These are phyloP conservation scores for Endoconidiophora polonica DNA, from an alignment of 2,329 filamentous ascomycete genomes.

Conservation along the genomic window DNA sequence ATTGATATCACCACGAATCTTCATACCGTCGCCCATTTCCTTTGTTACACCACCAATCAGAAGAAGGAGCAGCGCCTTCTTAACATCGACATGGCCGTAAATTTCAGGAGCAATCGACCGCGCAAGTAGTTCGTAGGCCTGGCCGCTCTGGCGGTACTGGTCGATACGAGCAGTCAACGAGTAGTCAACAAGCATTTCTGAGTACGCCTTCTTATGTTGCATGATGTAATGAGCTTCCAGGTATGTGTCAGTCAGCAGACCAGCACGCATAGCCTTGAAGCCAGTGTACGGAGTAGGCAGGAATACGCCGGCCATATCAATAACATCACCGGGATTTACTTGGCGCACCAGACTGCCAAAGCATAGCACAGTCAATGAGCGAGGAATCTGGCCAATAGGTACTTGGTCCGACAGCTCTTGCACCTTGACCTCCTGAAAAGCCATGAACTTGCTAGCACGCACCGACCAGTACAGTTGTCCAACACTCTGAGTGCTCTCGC, in stretches of 20 bases:
- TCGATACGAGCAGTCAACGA: slow-evolving; percentile 70
- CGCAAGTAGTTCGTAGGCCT: slow-evolving; percentile 89
- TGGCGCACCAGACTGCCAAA: slow-evolving; percentile 73
- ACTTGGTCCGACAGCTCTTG: slow-evolving; percentile 99
- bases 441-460: slow-evolving; percentile 89
- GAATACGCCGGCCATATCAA: slow-evolving; percentile 91
- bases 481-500: slow-evolving; percentile 76
- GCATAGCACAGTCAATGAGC: slow-evolving; percentile 77
- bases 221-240: slow-evolving; percentile 83
- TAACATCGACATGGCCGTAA: slow-evolving; percentile 89
- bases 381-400: slow-evolving; percentile 90
- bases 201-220: slow-evolving; percentile 97
- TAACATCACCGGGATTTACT: slow-evolving; percentile 83
- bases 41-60: slow-evolving; percentile 94
- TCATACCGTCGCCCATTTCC: slow-evolving; percentile 95
- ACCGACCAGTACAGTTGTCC: slow-evolving; percentile 88
- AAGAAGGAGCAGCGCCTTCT: slow-evolving; percentile 89
- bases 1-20: slow-evolving; percentile 97
- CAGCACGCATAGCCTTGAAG: slow-evolving; percentile 91
- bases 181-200: slow-evolving; percentile 73
- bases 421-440: slow-evolving; percentile 96
- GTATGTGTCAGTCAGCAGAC: slow-evolving; percentile 93
- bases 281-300: slow-evolving; percentile 96
- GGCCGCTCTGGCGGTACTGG: slow-evolving; percentile 66
- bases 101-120: slow-evolving; percentile 97